Evolutionary conservation across 768 basidiomycete species (phyloP).

Genomic region (Naganishia kalamii): DNA sequence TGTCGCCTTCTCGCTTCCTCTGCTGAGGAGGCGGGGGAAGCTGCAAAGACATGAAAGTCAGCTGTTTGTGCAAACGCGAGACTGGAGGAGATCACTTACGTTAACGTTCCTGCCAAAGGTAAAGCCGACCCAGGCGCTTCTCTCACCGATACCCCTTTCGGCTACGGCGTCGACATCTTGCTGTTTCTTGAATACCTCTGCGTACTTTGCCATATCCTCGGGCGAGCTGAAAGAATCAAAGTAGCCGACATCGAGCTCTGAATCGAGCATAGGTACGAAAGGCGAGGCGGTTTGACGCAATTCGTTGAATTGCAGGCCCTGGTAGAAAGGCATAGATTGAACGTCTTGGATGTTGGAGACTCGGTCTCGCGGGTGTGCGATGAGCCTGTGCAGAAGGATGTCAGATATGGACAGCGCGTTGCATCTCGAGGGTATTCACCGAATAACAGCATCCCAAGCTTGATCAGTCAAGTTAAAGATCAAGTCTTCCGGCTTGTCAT

Average conservation of each 20-base stretch:
- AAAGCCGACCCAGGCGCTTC: conserved; percentile 47
- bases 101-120: conserved; percentile 46
- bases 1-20: conserved; percentile 45
- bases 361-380: conserved; percentile 76
- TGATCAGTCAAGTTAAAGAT: conserved; percentile 91
- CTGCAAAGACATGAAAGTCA: conserved; percentile 19
- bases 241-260: conserved; percentile 89
- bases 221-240: conserved; percentile 49
- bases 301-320: conserved; percentile 65
- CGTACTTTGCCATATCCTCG: conserved; percentile 98
- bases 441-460: conserved; percentile 88
- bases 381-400: conserved; percentile 50
- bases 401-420: neutral
- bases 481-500: conserved; percentile 89
- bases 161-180: conserved; percentile 81
- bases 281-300: conserved; percentile 72
- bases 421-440: conserved; percentile 50
- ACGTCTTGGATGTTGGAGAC: conserved; percentile 69
- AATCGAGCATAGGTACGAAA: conserved; percentile 89
- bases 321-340: conserved; percentile 75
- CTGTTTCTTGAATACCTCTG: conserved; percentile 96
- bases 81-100: conserved; percentile 20
- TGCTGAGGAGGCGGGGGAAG: conserved; percentile 27
- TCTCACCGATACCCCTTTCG: conserved; percentile 59
- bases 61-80: neutral